Evolutionary conservation across 495 filamentous ascomycete genomes (phyloP), one percentile per base, ranked within the genome.

Genomic region (Sordaria brevicollis): DNA sequence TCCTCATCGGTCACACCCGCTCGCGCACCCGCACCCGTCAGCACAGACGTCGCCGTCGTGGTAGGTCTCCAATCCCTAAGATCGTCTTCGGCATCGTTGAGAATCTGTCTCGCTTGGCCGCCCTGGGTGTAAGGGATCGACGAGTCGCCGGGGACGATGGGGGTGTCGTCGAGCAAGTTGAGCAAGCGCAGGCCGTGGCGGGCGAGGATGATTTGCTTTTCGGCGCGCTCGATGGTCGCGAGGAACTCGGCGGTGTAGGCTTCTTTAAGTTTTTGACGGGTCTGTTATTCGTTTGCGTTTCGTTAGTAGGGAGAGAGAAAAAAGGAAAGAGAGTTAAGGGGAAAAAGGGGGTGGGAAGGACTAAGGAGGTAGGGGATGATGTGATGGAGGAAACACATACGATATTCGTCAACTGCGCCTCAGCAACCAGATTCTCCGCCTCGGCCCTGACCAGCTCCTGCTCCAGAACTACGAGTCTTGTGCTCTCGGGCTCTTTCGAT

Each of bases 361-460:
- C 13, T 62, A 31, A 35, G 65, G 33, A 29, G 35, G 29, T 35
- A 34, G 31, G 19, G 62, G 13, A n/a, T n/a, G n/a, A n/a, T n/a
- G n/a, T n/a, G n/a, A n/a, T n/a, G n/a, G 19, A 68, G 49, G 62
- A 62, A 38, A 41, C 11, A 78, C 88, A 21, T 83, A 94, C 92
- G 71, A 96, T 88, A 79, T 98, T 98, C 67, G 91, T 94, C 81
- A 99, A 83, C 81, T 99, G 95, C 25, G 96, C 96, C 80, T 99
- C 96, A 3, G 95, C 96, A 73, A 99, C 95, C 68, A 98, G 79
- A 71, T 91, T 93, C 84, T 97, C 93, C 6, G 95, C 95, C 84
- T 98, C 96, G 17, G 93, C 93, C 71, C 95, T 84, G 6, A 97
- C 94, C 62, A 99, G 87, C 83, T 99, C 95, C 83, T 97, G 94